Base-by-base conservation (phyloP, 2,329 filamentous ascomycete species). In the Cordyceps militaris region DNA sequence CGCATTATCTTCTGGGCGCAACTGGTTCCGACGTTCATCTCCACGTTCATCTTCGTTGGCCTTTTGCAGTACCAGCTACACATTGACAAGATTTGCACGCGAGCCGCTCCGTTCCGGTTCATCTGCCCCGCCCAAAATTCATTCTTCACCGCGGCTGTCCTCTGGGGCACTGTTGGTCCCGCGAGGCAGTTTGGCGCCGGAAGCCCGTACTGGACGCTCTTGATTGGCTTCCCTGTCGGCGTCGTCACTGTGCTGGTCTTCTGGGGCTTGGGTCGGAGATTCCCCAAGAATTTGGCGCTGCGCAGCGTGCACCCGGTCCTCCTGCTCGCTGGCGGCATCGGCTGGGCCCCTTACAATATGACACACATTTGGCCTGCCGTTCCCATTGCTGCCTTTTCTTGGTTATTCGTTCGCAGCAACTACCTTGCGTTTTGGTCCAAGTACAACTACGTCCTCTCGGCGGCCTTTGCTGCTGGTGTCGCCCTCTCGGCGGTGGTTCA, bases 331-430 rank as follows among this genome's bases (percentile, higher is more conserved):
- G 73, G 71, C 11, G 68, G 64, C 11, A 62, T 73, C n/a, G 58
- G 56, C 38, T 71, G 69, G 65, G 68, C 72, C 1, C 73, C 69
- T 7, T 76, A 70, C 62, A 79, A 76, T 61, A 49, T 79, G 34
- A 66, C 68, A 5, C 78, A 78, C 63, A 64, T 73, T 43, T 75
- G 73, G 73, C 75, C 73, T 0, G 70, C 72, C 3, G 72, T 77
- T 10, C 73, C 75, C 1, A 66, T 78, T 14, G 73, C 71, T 4
- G 75, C 67, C 46, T 67, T 68, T 47, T 73, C 63, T 59, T 78
- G 76, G 74, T 62, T 76, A 24, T 76, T 69, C 59, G 58, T 78
- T 56, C 73, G 73, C 57, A 69, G 65, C 47, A 63, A 68, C 3
- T 71, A 68, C 56, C 64, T 72, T 4, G 66, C 59, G 2, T 70